Evolutionary conservation across 2,329 filamentous ascomycete genomes (phyloP).

Genomic region (Calonectria pseudoreteaudii): DNA sequence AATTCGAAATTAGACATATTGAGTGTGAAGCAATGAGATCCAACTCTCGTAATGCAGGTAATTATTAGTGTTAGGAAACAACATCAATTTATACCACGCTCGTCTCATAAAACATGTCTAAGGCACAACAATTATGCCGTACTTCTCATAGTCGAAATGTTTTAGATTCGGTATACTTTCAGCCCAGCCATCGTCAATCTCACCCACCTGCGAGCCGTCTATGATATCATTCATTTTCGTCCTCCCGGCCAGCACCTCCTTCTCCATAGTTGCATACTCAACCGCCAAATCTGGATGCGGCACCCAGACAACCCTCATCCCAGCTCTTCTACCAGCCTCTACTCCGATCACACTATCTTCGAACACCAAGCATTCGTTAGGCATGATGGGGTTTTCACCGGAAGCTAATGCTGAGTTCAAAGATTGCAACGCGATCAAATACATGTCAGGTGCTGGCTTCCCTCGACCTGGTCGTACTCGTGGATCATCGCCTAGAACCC

Average conservation of each 20-base stretch:
- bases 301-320: conserved; percentile 80
- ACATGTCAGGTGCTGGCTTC: conserved; percentile 81
- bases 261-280: conserved; percentile 44
- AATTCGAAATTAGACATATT: too few relatives aligned
- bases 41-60: too few relatives aligned
- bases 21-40: too few relatives aligned
- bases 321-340: conserved; percentile 76
- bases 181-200: conserved; percentile 51
- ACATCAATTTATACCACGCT: too few relatives aligned
- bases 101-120: too few relatives aligned
- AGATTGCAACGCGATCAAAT: conserved; percentile 73
- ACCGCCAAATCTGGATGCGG: conserved; percentile 69
- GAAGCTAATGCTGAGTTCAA: conserved; percentile 69
- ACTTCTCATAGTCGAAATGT: conserved; percentile 51
- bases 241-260: conserved; percentile 36
- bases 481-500: conserved; percentile 74
- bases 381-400: conserved; percentile 62
- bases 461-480: conserved; percentile 72
- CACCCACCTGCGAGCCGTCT: conserved; percentile 45
- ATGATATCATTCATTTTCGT: conserved; percentile 32
- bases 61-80: too few relatives aligned
- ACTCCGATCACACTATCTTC: conserved; percentile 80
- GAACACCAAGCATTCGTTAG: conserved; percentile 79
- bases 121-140: too few relatives aligned
- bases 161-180: conserved; percentile 49